Base-by-base conservation (phyloP, 192 early-diverging fungal species). In the Gorgonomyces haynaldii region DNA sequence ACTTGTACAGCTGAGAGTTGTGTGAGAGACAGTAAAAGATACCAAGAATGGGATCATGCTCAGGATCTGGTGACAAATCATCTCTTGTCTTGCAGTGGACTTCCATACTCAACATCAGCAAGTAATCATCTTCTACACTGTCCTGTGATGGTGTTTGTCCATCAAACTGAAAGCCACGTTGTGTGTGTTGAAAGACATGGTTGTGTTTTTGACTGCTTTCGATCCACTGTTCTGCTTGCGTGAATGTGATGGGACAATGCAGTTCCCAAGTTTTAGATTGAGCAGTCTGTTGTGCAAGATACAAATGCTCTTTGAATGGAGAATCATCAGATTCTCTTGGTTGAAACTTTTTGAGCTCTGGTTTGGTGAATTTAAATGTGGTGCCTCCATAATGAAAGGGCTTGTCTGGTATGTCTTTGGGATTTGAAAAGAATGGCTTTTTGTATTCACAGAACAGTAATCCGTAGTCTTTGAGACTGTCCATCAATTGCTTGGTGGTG, bases 1-100 rank as follows among this genome's bases (percentile, higher is more conserved):
- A 31, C 12, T 31, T 31, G 30, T 31, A 31, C 30, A 31, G 12
- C 12, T 31, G 30, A 31, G 30, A 8, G 12, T 31, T 73, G 4
- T 60, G 66, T 29, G 76, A 70, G 26, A 86, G 56, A 53, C 82
- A 82, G 58, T 79, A 90, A 60, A 85, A 81, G 0, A 85, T 58
- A 4, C 60, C 55, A 7, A 63, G 23, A 0, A 96, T 57, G 1
- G 67, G 53, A 52, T 92, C 85, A 5, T 58, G 16, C 23, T 52
- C 58, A 12, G 88, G 87, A 66, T 90, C 76, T 0, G 88, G 87
- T 1, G 79, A 41, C 36, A 78, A 37, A 0, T 64, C 52, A 1
- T 57, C 70, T 4, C 74, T 28, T 40, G 42, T 60, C 36, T 10
- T 30, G 61, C 68, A 70, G 55, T 81, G 75, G 1, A 85, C 45